Base-by-base conservation (phyloP, 345 rosid species). In the Salix koriyanagi region DNA sequence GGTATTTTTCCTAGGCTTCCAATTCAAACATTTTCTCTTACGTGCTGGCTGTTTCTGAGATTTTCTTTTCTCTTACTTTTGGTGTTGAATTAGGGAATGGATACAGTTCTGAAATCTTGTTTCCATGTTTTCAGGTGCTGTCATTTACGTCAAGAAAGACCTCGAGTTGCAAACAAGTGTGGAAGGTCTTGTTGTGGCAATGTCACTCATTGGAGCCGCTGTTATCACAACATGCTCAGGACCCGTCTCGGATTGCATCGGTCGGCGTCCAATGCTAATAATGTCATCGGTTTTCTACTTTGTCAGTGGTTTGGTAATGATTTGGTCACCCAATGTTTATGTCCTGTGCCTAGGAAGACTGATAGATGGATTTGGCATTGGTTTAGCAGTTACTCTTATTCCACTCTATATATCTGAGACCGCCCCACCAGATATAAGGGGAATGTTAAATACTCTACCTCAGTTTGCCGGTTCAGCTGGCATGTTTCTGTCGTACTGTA, bases 241-340 rank as follows among this genome's bases (percentile, higher is more conserved):
- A 76, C 84, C 95, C 3, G 84, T 96, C 69, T 92, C 99, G 30
- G 99, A 96, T 83, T 93, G 94, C 90, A 73, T 93, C 10, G 99
- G 99, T 42, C 94, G 99, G 61, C 94, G 99, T 5, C 98, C 99
- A 15, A 91, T 96, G 99, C 91, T 96, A 41, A 92, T 96, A 77
- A 39, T 87, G 7, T 86, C 99, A 21, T 93, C 99, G 1, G 1
- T 87, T 3, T 89, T 96, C 66, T 93, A 93, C 81, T 92, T 96
- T 79, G 68, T 93, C 58, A 81, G 99, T 70, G 97, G 98, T 77
- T 80, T 96, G 84, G 82, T 96, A 41, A 96, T 93, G 99, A 46
- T 89, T 0, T 96, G 99, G 99, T 93, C 99, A 1, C 98, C 99
- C 61, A 90, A 96, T 81, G 92, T 96, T 30, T 93, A 87, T 80